Conservation (phyloP, 2,329 filamentous ascomycete species). For the Lecanoromycetidae sp. region DNA sequence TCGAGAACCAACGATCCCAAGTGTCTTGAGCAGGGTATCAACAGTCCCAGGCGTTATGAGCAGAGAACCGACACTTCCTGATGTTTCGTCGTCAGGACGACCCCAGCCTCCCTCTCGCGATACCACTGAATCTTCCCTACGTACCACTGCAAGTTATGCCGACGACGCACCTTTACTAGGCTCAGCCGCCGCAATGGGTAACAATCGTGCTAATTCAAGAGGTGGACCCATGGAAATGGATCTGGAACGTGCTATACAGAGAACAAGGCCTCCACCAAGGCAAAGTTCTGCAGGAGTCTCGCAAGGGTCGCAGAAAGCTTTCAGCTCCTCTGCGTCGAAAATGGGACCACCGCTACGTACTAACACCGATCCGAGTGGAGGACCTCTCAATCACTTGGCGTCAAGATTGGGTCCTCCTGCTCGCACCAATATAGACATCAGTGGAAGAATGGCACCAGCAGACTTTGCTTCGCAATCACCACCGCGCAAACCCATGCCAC, state of each 20-base stretch:
- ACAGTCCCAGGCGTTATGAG: not conserved
- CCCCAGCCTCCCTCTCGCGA: constrained; percentile 35
- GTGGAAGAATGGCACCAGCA: not conserved
- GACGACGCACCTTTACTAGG: constrained; percentile 52
- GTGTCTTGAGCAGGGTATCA: too few relatives aligned
- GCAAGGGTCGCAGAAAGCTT: constrained; percentile 11
- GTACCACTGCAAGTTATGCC: constrained; percentile 44
- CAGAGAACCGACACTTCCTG: constrained; percentile 11
- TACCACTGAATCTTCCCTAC: constrained; percentile 45
- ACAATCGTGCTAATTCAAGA: constrained; percentile 20
- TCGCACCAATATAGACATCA: constrained; percentile 11
- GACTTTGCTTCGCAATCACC: not conserved
- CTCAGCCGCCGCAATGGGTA: constrained; percentile 51
- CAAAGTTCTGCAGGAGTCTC: constrained; percentile 6
- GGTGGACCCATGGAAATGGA: constrained; percentile 8
- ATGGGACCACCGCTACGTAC: constrained; percentile 5
- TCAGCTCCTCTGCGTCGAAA: not conserved
- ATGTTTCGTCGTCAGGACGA: constrained; percentile 15
- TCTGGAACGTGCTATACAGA: not conserved
- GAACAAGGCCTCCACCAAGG: constrained; percentile 3
- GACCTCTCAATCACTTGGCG: constrained; percentile 1
- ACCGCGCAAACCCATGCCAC: constrained; percentile 3
- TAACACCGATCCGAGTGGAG: constrained; percentile 11
- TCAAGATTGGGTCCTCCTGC: constrained; percentile 1
- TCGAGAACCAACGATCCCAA: constrained; percentile 11